Evolutionary conservation across 2,329 filamentous ascomycete species (phyloP).

Genomic region (Alternaria ventricosa): DNA sequence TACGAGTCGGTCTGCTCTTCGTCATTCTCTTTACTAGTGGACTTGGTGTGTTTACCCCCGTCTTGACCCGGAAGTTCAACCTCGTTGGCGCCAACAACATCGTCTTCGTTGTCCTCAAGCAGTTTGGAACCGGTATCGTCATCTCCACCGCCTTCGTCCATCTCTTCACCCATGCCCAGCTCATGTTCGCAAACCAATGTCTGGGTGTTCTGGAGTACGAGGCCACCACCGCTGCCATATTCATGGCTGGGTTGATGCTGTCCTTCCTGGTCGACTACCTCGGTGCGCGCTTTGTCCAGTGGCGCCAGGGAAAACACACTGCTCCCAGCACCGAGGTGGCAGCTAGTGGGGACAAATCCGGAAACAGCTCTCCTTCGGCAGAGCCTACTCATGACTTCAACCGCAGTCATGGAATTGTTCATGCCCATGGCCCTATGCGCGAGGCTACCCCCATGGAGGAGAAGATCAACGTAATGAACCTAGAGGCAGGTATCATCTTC

Average conservation of each 20-base stretch:
- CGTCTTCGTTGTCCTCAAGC: constrained; percentile 70
- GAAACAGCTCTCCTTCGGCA: constrained; percentile 7
- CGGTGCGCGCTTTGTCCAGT: constrained; percentile 64
- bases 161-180: constrained; percentile 73
- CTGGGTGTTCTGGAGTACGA: constrained; percentile 72
- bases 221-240: constrained; percentile 70
- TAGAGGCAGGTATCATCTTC: constrained; percentile 77
- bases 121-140: constrained; percentile 75
- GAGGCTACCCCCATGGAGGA: constrained; percentile 39
- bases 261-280: constrained; percentile 75
- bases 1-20: constrained; percentile 75
- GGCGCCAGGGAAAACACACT: constrained; percentile 35
- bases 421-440: constrained; percentile 31
- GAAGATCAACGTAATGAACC: constrained; percentile 69
- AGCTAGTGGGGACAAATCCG: constrained; percentile 19
- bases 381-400: constrained; percentile 21
- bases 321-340: constrained; percentile 21
- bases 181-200: constrained; percentile 77
- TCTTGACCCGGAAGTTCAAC: constrained; percentile 66
- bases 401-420: constrained; percentile 20
- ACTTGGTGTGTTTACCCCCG: constrained; percentile 72
- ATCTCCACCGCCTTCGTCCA: constrained; percentile 74
- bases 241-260: constrained; percentile 76
- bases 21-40: constrained; percentile 72
- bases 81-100: constrained; percentile 57